phyloP scores from a whole-genome alignment of 495 filamentous ascomycete species.

The Achaetomiella virescens region DNA sequence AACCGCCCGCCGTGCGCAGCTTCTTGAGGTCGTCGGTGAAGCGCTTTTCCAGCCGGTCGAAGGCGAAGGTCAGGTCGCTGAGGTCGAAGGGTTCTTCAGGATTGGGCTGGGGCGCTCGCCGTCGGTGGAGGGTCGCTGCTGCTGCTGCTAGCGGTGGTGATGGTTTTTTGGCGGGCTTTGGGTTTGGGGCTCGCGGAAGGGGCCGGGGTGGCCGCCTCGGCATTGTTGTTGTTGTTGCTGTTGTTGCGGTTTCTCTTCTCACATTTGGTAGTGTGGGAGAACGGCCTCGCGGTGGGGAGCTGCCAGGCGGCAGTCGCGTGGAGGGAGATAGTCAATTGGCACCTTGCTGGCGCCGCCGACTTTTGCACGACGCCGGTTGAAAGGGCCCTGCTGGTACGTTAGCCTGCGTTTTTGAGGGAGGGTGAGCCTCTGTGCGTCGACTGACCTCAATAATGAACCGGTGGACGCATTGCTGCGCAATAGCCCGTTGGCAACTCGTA shows the following conservation, averaged over 20 bases:
- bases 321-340: neutral
- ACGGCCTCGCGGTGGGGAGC: neutral
- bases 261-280: constrained; percentile 8
- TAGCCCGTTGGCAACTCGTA: constrained; percentile 19
- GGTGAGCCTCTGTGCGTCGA: constrained; percentile 5
- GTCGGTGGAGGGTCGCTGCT: constrained; percentile 1
- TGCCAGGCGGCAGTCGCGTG: neutral
- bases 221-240: neutral
- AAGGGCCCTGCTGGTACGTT: neutral
- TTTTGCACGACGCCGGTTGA: neutral
- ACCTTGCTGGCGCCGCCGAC: neutral
- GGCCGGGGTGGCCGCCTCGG: no score
- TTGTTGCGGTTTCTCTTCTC: constrained; percentile 13
- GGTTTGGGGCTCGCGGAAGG: no score
- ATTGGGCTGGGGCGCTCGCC: constrained; percentile 19
- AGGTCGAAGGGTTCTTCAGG: constrained; percentile 62
- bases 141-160: neutral
- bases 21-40: constrained; percentile 59
- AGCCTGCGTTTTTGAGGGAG: neutral
- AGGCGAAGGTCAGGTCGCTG: constrained; percentile 53
- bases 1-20: constrained; percentile 55
- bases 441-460: constrained; percentile 7
- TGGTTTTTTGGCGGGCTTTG: no score
- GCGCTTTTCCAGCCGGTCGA: constrained; percentile 49
- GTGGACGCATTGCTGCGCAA: constrained; percentile 12